These are phyloP conservation scores for Alternaria angustiovoidea DNA, from an alignment of 2,329 filamentous ascomycete genomes.

Conservation along the genomic window DNA sequence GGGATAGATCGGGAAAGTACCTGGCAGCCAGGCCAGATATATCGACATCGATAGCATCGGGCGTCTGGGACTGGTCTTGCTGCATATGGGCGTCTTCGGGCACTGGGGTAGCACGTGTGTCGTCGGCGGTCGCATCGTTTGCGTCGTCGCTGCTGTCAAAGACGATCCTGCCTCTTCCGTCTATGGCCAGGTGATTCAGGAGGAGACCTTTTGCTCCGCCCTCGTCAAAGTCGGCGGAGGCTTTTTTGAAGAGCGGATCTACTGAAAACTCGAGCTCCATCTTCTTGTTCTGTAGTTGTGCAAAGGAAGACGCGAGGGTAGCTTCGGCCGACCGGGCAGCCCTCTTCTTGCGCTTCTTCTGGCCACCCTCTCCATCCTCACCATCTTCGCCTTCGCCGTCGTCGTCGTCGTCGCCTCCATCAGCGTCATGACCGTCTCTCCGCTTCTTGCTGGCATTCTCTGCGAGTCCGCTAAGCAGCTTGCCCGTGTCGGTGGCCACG, in stretches of 20 bases:
- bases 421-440: conserved; percentile 43
- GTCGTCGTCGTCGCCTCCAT: conserved; percentile 53
- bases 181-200: conserved; percentile 96
- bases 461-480: conserved; percentile 89
- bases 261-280: conserved; percentile 97
- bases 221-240: conserved; percentile 97
- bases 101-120: conserved; percentile 56
- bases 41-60: conserved; percentile 77
- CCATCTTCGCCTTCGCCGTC: conserved; percentile 67
- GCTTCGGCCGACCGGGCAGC: conserved; percentile 85
- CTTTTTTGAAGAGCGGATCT: conserved; percentile 98
- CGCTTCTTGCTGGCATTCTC: conserved; percentile 75
- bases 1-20: conserved; percentile 84
- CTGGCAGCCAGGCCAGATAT: conserved; percentile 75
- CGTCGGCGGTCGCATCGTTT: conserved; percentile 60
- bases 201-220: conserved; percentile 94
- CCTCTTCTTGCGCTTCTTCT: conserved; percentile 76
- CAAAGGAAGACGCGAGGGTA: conserved; percentile 90
- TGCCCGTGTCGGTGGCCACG: conserved; percentile 95
- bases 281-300: conserved; percentile 91
- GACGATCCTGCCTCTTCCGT: conserved; percentile 88
- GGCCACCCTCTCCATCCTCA: conserved; percentile 65
- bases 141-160: conserved; percentile 97
- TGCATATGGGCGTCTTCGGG: conserved; percentile 48
- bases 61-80: conserved; percentile 49